phyloP scores from a whole-genome alignment of 1,284 basidiomycete genomes.

The Melampsora abietis-canadensis region DNA sequence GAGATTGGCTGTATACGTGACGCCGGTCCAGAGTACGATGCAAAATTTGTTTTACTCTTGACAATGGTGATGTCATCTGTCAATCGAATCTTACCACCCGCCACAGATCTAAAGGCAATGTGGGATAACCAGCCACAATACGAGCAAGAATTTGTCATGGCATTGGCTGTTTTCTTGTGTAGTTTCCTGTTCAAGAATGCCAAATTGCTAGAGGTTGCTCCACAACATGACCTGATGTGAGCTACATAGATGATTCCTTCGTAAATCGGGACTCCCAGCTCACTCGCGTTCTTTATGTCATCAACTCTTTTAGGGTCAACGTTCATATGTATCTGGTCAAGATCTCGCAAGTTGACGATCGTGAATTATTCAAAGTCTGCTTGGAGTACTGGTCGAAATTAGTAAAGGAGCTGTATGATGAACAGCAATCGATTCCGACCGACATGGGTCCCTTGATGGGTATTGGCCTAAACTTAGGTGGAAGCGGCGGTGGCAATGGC shows the following conservation, averaged over 20 bases:
- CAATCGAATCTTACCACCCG: slow-evolving; percentile 95
- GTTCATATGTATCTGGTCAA: slow-evolving; percentile 99
- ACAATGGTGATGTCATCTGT: slow-evolving; percentile 96
- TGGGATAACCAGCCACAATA: slow-evolving; percentile 86
- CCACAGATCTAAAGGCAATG: slow-evolving; percentile 79
- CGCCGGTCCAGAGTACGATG: slow-evolving; percentile 96
- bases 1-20: slow-evolving; percentile 84
- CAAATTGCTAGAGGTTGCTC: slow-evolving; percentile 83
- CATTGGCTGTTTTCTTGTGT: slow-evolving; percentile 91
- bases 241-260: slow-evolving; percentile 28
- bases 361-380: slow-evolving; percentile 99
- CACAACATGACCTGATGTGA: slow-evolving; percentile 81
- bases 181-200: slow-evolving; percentile 82
- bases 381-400: slow-evolving; percentile 98
- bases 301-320: slow-evolving; percentile 60
- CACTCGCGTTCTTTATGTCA: background rate
- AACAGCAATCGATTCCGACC: slow-evolving; percentile 85
- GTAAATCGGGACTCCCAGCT: background rate
- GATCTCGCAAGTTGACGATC: slow-evolving; percentile 94
- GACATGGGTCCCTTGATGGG: slow-evolving; percentile 92
- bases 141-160: slow-evolving; percentile 95
- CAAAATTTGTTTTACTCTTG: slow-evolving; percentile 95
- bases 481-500: slow-evolving; percentile 53
- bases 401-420: slow-evolving; percentile 97
- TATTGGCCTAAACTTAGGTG: slow-evolving; percentile 68